Base-by-base conservation (phyloP, 2,329 filamentous ascomycete genomes). In the Xylariaceae sp. region DNA sequence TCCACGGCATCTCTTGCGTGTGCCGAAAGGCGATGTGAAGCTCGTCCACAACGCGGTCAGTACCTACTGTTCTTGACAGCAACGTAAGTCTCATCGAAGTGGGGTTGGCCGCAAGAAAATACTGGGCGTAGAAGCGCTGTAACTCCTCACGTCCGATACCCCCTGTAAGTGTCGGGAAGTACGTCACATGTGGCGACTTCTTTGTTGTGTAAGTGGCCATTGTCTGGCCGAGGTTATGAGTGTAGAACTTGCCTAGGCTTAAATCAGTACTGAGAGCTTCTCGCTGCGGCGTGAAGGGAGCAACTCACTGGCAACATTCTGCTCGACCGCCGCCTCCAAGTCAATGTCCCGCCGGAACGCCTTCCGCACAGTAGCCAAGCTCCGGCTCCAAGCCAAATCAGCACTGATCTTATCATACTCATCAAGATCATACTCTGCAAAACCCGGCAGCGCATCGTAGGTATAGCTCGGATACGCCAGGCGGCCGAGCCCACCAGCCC, bases 391-490 rank as follows among this genome's bases (percentile, higher is more conserved):
- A 0, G 86, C 84, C 17, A 89, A 58, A n/a, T 77, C 75, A 2
- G 83, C 78, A 0, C 76, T 76, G 3, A 86, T 69, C 8, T 74
- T 70, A 52, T 88, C 76, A 55, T 81, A 89, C 53, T 85, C 79
- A 2, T 86, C 81, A 23, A 86, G 62, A 45, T 88, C 80, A 17
- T 76, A 73, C 64, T 90, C 85, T 0, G 86, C 86, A 51, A 91
- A 90, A 0, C 86, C 86, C 0, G 79, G 67, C 40, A 79, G 67
- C 66, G 77, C 68, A 7, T 67, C 50, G 40, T 74, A 74, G 1
- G 64, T 61, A 35, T 72, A 74, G 16, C 64, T 63, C 0, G 64
- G 64, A 35, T 70, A 74, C 0, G 63, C 68, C 1, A 67, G 54
- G 8, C 59, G 52, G 29, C 69, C 48, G 5, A 55, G 60, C 4